Percentiles rank a stretch among this genome's conserved stretches.
Evolutionary conservation across 257 asterid species (phyloP).

Genomic region (Jacaranda copaia): DNA sequence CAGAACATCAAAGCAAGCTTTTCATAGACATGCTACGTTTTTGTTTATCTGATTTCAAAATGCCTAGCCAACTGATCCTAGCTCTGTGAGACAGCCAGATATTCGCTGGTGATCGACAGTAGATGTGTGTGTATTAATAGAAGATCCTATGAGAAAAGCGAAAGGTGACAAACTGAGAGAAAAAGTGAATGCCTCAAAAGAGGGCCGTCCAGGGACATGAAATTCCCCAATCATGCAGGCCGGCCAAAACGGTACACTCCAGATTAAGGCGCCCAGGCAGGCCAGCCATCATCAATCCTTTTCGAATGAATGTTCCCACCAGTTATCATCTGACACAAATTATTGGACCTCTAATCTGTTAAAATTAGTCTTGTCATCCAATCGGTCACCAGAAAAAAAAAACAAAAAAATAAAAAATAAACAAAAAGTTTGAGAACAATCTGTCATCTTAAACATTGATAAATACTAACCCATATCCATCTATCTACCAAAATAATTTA

Average conservation of each 20-base stretch:
- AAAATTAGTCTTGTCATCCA: too few relatives aligned
- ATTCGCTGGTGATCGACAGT: background rate
- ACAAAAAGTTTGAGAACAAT: background rate
- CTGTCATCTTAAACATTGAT: background rate
- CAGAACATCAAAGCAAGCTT: too few relatives aligned
- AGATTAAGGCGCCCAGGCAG: too few relatives aligned
- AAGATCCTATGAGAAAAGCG: background rate
- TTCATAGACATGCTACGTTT: too few relatives aligned
- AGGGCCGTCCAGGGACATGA: background rate
- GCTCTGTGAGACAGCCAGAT: background rate
- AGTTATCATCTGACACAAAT: background rate
- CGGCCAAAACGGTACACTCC: background rate
- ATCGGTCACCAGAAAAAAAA: too few relatives aligned
- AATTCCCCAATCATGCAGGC: background rate
- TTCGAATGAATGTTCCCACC: background rate
- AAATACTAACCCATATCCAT: too few relatives aligned
- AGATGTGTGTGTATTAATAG: background rate
- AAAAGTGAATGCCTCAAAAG: background rate
- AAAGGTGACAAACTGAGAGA: background rate
- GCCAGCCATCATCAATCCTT: background rate
- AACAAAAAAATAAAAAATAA: background rate
- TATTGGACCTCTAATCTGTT: too few relatives aligned
- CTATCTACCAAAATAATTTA: too few relatives aligned
- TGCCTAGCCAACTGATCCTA: too few relatives aligned
- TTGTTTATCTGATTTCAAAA: too few relatives aligned